Evolutionary conservation across 805 yeast species (phyloP), one percentile per base, ranked within the genome.

Genomic region (Kluyveromyces dobzhanskii): DNA sequence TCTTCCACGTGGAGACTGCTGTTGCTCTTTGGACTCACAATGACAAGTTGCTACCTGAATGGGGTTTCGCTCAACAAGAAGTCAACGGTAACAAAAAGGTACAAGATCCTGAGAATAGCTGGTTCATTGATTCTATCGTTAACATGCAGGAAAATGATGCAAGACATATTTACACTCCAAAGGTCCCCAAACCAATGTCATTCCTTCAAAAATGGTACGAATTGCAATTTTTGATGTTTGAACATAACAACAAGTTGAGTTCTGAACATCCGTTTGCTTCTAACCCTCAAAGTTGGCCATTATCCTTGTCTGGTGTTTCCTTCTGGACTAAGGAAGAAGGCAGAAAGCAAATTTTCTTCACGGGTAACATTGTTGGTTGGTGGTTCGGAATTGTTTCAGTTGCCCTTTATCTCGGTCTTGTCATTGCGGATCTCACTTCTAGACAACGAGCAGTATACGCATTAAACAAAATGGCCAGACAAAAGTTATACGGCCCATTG

Each of bases 221-320:
- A 63, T 69, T 88, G 45, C 98, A 92, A 65, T 62, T 70, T 23
- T 69, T 75, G 44, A 92, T 92, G 98, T 87, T 92, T 69, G 76
- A 78, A 45, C 95, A 88, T 55, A 92, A 92, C 66, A 92, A 90
- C 65, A 78, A 80, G 49, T 70, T 92, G 48, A 72, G 87, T 1
- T 72, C 88, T 12, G 86, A 84, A 18, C 98, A 92, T 63, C 98
- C 98, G 33, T 92, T 85, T 67, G 95, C 97, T 8, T 86, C 97
- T 4, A 79, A 77, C 45, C 98, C 98, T 2, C 73, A 77, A 47
- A 66, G 80, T 6, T 92, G 98, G 98, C 98, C 98, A 14, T 70
- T 85, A 45, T 74, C 92, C 40, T 61, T 81, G 39, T 75, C 85
- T 12, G 98, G 98, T 50, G 97, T 92, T 29, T 86, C 97, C 1